Conservation (phyloP, 1,284 basidiomycete genomes). For the Leccinum subatratum region DNA sequence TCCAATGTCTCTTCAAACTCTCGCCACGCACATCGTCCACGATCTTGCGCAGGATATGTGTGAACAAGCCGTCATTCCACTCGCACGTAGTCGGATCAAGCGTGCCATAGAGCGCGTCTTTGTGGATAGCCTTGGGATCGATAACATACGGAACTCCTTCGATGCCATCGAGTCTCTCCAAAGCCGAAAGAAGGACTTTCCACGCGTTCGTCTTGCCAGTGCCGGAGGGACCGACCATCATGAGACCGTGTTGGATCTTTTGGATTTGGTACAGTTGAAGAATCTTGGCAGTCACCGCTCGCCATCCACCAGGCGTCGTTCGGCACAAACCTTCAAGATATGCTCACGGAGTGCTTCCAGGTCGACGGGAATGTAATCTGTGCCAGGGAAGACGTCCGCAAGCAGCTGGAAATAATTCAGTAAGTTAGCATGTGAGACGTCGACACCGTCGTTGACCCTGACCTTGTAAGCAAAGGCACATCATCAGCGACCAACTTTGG, state of each 20-base stretch:
- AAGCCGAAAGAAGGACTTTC: conserved; percentile 87
- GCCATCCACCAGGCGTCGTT: conserved; percentile 79
- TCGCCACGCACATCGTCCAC: conserved; percentile 98
- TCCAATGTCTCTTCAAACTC: conserved; percentile 97
- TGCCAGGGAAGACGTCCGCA: conserved; percentile 96
- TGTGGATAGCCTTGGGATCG: conserved; percentile 98
- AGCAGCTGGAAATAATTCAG: conserved; percentile 57
- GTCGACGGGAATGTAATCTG: conserved; percentile 86
- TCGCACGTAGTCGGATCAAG: conserved; percentile 97
- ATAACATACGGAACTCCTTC: conserved; percentile 97
- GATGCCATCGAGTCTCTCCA: conserved; percentile 87
- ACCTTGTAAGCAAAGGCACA: conserved; percentile 90
- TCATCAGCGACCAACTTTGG: conserved; percentile 98
- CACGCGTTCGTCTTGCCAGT: conserved; percentile 97
- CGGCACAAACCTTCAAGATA: conserved; percentile 82
- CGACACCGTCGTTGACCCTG: conserved; percentile 21
- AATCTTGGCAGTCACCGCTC: conserved; percentile 92
- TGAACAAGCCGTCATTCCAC: conserved; percentile 99
- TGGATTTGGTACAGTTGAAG: conserved; percentile 98
- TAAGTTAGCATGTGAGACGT: conserved; percentile 9
- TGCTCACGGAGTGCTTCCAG: conserved; percentile 80
- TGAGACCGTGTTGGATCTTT: conserved; percentile 98
- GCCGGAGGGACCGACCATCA: conserved; percentile 99
- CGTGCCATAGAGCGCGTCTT: conserved; percentile 96
- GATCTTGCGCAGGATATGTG: conserved; percentile 95